phyloP scores from a whole-genome alignment of 371 early-diverging fungal genomes.

The Syncephalastrum contaminatum region DNA sequence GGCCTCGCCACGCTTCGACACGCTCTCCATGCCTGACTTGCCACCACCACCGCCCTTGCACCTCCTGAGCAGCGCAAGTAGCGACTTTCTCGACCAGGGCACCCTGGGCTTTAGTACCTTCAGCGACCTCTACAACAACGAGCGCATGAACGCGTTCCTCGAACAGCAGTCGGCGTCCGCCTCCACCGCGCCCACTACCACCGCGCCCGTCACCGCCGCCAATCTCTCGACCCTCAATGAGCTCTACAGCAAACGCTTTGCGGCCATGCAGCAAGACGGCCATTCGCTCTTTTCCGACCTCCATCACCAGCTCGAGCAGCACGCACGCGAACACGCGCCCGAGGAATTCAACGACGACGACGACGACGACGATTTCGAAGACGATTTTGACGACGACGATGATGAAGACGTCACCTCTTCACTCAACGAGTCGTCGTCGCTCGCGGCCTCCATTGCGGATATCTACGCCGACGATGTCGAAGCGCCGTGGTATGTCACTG shows the following conservation, averaged over 20 bases:
- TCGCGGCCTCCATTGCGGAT: conserved; percentile 10
- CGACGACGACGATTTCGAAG: conserved; percentile 5
- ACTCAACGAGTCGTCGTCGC: conserved; percentile 8
- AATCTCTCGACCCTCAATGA: conserved; percentile 19
- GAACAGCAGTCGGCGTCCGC: neutral
- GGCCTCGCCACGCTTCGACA: conserved; percentile 4
- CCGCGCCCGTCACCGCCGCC: conserved; percentile 18
- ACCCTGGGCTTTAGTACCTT: conserved; percentile 3
- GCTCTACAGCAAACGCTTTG: conserved; percentile 18
- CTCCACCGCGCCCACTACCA: too few species aligned
- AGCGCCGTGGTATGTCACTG: conserved; percentile 27
- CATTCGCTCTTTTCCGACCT: too few species aligned
- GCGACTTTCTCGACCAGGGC: neutral
- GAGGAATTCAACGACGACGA: neutral
- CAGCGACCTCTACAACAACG: conserved; percentile 6
- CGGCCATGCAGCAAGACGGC: conserved; percentile 5
- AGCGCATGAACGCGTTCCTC: conserved; percentile 5
- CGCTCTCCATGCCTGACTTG: conserved; percentile 14
- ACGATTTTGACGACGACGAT: neutral
- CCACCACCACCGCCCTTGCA: conserved; percentile 3
- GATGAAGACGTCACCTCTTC: conserved; percentile 13
- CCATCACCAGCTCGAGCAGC: too few species aligned
- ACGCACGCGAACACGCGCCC: neutral
- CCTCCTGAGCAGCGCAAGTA: too few species aligned
- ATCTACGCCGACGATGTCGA: conserved; percentile 24